Percentiles rank a stretch among this genome's conserved stretches.
Conservation (phyloP, 148 eudicot species). For the Spergularia marina region DNA sequence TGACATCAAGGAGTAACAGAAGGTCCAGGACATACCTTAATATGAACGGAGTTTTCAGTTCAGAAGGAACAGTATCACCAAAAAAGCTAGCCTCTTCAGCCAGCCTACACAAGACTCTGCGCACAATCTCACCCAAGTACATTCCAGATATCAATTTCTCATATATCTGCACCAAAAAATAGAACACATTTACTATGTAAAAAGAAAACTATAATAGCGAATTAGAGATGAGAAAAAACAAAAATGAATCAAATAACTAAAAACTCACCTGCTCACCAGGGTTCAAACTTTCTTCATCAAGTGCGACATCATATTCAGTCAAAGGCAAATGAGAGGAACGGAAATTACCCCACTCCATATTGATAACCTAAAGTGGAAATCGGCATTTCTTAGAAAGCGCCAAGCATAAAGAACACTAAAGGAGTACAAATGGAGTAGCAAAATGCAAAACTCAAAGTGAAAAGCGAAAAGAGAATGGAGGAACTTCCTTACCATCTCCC, state of each 20-base stretch:
- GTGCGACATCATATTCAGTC: slow-evolving; percentile 62
- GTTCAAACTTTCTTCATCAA: slow-evolving; percentile 78
- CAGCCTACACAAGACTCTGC: slow-evolving; percentile 71
- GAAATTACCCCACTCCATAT: slow-evolving; percentile 97
- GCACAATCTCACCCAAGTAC: slow-evolving; percentile 93
- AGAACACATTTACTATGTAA: neutral
- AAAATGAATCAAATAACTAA: slow-evolving; percentile 1
- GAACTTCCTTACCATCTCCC: slow-evolving; percentile 65
- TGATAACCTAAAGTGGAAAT: slow-evolving; percentile 58
- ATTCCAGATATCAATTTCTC: slow-evolving; percentile 93
- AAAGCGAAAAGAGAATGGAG: neutral
- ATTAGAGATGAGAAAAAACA: neutral
- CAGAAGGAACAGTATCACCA: slow-evolving; percentile 76
- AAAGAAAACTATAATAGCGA: neutral
- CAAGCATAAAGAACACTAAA: slow-evolving; percentile 1
- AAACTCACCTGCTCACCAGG: slow-evolving; percentile 78
- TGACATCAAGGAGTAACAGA: neutral
- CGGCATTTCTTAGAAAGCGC: neutral
- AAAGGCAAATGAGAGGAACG: slow-evolving; percentile 73
- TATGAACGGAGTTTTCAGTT: slow-evolving; percentile 58
- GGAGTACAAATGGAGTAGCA: neutral
- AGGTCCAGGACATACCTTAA: slow-evolving; percentile 42
- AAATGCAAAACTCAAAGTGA: neutral
- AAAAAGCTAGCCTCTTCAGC: slow-evolving; percentile 84
- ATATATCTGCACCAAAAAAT: slow-evolving; percentile 51